Base-by-base conservation (phyloP, 306 rosid genomes). In the Ochetophila trinervis region DNA sequence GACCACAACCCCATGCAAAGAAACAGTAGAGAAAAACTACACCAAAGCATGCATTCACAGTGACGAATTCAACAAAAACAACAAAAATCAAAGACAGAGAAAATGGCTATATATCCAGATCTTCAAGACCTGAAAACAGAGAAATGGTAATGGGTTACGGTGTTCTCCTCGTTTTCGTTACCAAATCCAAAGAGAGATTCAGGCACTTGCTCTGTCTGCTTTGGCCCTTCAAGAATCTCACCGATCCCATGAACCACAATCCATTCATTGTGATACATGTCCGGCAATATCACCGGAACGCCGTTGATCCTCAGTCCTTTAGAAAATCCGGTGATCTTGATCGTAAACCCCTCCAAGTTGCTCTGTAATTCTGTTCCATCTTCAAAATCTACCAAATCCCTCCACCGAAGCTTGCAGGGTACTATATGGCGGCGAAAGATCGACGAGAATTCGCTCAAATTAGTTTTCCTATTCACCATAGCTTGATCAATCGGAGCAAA, bases 401-500 rank as follows among this genome's bases (percentile, higher is more conserved):
- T 64, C 87, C 89, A 77, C 53, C 6, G n/a, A 37, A 86, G 54
- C 82, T 27, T 63, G 88, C 89, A 84, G 11, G 86, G 89, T 6
- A 76, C 79, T 10, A 82, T 75, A 12, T 87, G 94, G 20, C 70
- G 77, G 36, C 63, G 75, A 15, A 87, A 60, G 20, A 87, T 53
- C 8, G 79, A 37, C 4, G 78, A 21, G 55, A 53, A 72, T 22
- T 48, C 61, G 22, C 59, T 74, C 22, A 79, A 5, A 37, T 73
- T 78, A 6, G 63, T 62, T 0, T 60, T 9, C 16, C 36, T 66
- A 8, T 53, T 63, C 55, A 3, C 47, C 48, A 76, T 2, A 9
- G 57, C 79, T 42, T 66, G 66, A 36, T 83, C 91, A 2, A 51
- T 12, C 1, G 86, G 84, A 23, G 84, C 83, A 10, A 83, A 73